These are phyloP conservation scores for Blepharisma stoltei DNA, from an alignment of 73 alveolate species.

Conservation along the genomic window DNA sequence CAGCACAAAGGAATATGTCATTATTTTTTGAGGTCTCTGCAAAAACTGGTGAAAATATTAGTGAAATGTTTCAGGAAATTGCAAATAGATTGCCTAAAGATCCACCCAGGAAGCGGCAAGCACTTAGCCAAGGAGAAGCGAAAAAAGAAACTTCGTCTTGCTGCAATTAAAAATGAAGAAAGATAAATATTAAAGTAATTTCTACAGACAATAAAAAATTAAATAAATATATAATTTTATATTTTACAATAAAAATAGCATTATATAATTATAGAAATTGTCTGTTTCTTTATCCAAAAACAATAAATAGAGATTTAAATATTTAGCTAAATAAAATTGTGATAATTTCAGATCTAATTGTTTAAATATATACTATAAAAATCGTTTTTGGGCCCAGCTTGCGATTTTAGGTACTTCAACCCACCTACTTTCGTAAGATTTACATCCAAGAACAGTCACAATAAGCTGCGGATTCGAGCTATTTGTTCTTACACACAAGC, in stretches of 20 bases:
- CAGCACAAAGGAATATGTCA: neutral
- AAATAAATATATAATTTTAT: too few relatives aligned
- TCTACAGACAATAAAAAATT: too few relatives aligned
- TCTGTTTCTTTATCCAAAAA: too few relatives aligned
- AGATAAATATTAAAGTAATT: too few relatives aligned
- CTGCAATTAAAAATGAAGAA: neutral
- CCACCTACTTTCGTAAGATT: slow-evolving; percentile 18
- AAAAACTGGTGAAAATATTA: slow-evolving; percentile 3
- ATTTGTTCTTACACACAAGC: slow-evolving; percentile 31
- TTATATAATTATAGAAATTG: too few relatives aligned
- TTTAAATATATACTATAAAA: too few relatives aligned
- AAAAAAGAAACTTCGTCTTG: neutral
- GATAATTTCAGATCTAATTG: too few relatives aligned
- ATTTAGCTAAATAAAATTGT: too few relatives aligned
- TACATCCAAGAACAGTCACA: neutral
- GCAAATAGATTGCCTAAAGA: slow-evolving; percentile 16
- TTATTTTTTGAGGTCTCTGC: neutral
- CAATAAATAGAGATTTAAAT: too few relatives aligned
- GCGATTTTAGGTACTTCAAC: neutral
- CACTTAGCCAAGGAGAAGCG: slow-evolving; percentile 6
- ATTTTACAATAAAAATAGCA: too few relatives aligned
- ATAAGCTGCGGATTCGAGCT: neutral
- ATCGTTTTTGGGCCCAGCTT: slow-evolving; percentile 3
- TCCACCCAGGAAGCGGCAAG: slow-evolving; percentile 6
- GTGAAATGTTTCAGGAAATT: slow-evolving; percentile 5